Evolutionary conservation across 1,284 basidiomycete species (phyloP).

Genomic region (Naganishia sp.): DNA sequence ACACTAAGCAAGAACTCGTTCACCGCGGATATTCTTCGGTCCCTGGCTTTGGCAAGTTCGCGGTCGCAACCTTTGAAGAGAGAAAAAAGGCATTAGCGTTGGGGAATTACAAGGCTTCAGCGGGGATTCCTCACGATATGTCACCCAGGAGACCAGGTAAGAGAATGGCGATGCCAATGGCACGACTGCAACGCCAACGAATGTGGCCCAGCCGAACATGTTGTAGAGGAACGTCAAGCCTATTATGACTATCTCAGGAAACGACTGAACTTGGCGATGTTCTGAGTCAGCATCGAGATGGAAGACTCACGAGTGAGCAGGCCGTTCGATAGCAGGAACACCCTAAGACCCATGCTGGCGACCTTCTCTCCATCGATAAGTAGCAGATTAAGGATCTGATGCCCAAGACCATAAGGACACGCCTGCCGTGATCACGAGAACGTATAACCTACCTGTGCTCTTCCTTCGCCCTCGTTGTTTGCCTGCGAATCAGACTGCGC

Average conservation of each 20-base stretch:
- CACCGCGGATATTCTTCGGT: constrained; percentile 47
- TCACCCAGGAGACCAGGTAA: constrained; percentile 40
- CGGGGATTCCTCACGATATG: constrained; percentile 41
- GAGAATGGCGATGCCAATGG: constrained; percentile 44
- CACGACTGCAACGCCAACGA: constrained; percentile 46
- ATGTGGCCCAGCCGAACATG: constrained; percentile 50
- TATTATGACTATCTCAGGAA: constrained; percentile 40
- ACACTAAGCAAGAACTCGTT: constrained; percentile 50
- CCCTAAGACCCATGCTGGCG: constrained; percentile 42
- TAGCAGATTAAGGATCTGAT: constrained; percentile 47
- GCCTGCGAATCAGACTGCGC: constrained; percentile 42
- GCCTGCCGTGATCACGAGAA: neutral
- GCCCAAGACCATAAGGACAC: neutral
- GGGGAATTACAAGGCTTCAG: too few relatives aligned
- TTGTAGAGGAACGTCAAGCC: constrained; percentile 45
- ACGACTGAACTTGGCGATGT: neutral
- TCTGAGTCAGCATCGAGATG: too few relatives aligned
- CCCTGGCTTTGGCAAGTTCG: constrained; percentile 43
- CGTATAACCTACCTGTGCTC: constrained; percentile 41
- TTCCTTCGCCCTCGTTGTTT: constrained; percentile 39
- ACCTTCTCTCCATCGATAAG: constrained; percentile 47
- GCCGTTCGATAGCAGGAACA: constrained; percentile 46
- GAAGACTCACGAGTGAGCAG: constrained; percentile 42
- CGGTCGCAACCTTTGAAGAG: constrained; percentile 44
- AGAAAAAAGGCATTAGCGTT: neutral